Percentiles rank a stretch among this genome's conserved stretches.
Evolutionary conservation across 176 grass and related monocot genomes (phyloP).

Genomic region (Tillandsia leiboldiana): DNA sequence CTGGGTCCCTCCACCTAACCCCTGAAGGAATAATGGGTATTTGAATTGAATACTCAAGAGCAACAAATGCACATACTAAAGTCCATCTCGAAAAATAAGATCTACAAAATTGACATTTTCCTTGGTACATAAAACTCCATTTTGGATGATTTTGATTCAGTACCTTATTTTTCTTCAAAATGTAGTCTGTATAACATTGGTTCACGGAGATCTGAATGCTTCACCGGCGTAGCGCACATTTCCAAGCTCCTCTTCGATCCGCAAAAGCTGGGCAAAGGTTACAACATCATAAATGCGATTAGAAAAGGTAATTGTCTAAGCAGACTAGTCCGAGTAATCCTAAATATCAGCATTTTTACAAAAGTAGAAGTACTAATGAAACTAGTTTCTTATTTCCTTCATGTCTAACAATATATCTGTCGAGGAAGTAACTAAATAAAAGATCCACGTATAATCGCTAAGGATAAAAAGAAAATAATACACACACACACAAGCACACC

Average conservation of each 20-base stretch:
- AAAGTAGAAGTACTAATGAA: too few species aligned
- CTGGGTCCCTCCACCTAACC: neutral
- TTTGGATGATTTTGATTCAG: slow-evolving; percentile 1
- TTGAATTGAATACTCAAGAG: neutral
- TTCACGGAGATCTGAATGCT: slow-evolving; percentile 69
- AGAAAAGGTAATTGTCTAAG: neutral
- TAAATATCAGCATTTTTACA: too few species aligned
- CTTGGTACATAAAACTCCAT: slow-evolving; percentile 3
- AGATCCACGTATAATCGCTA: too few species aligned
- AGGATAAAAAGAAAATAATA: too few species aligned
- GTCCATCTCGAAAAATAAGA: neutral
- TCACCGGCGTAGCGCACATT: slow-evolving; percentile 73
- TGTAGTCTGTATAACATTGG: neutral
- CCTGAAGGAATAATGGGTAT: neutral
- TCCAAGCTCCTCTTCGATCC: slow-evolving; percentile 89
- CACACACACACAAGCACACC: too few species aligned
- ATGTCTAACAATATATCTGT: too few species aligned
- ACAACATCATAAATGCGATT: neutral
- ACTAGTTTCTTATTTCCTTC: too few species aligned
- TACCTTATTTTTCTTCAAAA: slow-evolving; percentile 36
- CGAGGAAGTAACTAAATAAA: too few species aligned
- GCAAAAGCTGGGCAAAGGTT: slow-evolving; percentile 42
- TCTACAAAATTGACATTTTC: slow-evolving; percentile 18
- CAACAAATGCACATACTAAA: neutral
- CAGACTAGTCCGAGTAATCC: too few species aligned